A percentile compares a stretch with the other conserved stretches of the same genome.
Evolutionary conservation across 495 filamentous ascomycete genomes (phyloP).

Genomic region (Parathielavia hyrcaniae): DNA sequence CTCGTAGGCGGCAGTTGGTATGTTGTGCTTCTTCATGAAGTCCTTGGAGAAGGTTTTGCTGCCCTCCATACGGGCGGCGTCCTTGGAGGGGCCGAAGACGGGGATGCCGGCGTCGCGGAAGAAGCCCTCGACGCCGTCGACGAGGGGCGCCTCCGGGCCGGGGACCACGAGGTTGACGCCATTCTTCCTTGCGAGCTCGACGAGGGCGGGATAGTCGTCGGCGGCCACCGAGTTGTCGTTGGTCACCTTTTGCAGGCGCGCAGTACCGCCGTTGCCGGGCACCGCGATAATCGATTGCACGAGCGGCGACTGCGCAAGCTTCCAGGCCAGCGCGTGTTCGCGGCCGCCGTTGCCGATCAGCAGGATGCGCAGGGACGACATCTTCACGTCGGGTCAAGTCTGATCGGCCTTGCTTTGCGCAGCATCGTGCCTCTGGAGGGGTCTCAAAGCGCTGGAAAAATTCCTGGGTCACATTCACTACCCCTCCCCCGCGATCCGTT

Average conservation of each 20-base stretch:
- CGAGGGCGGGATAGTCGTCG: conserved; percentile 70
- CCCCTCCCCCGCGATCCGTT: conserved; percentile 19
- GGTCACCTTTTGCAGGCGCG: conserved; percentile 58
- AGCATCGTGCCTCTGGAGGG: conserved; percentile 9
- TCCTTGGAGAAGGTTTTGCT: conserved; percentile 97
- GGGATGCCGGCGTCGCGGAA: conserved; percentile 73
- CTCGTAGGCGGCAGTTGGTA: conserved; percentile 83
- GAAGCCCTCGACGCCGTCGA: conserved; percentile 78
- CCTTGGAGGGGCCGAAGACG: conserved; percentile 81
- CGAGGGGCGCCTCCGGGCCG: conserved; percentile 90
- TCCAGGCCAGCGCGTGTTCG: conserved; percentile 95
- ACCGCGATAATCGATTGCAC: conserved; percentile 61
- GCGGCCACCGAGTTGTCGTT: conserved; percentile 62
- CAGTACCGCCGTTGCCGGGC: conserved; percentile 89
- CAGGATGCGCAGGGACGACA: conserved; percentile 54
- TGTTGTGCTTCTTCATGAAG: conserved; percentile 87
- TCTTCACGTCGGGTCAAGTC: conserved; percentile 8
- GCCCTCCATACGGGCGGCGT: conserved; percentile 86
- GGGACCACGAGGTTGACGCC: conserved; percentile 79
- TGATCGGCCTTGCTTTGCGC: conserved; percentile 6
- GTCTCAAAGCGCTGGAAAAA: not conserved
- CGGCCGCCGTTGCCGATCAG: conserved; percentile 89
- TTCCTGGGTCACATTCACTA: not conserved
- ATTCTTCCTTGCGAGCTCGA: conserved; percentile 64
- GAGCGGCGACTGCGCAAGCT: conserved; percentile 70